Evolutionary conservation across 2,329 filamentous ascomycete genomes (phyloP).

Genomic region (Xylariaceae sp.): DNA sequence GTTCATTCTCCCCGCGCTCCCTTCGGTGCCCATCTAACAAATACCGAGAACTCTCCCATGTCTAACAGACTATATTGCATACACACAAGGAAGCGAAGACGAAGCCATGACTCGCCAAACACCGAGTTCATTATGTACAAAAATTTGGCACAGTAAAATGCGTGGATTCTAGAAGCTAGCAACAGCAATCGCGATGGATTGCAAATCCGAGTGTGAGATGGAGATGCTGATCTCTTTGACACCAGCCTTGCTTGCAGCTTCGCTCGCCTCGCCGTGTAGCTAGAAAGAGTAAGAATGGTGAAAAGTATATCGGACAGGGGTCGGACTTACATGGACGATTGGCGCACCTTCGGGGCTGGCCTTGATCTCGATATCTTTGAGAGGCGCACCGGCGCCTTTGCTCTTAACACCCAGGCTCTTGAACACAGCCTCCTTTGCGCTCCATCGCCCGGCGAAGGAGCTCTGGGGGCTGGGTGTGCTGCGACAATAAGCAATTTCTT

Average conservation of each 20-base stretch:
- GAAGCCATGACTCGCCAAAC: conserved; percentile 1
- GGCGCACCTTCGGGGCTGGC: conserved; percentile 80
- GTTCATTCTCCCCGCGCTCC: too few species aligned
- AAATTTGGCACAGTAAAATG: not conserved
- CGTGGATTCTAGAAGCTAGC: conserved; percentile 59
- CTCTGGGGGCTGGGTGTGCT: conserved; percentile 76
- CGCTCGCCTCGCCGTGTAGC: conserved; percentile 81
- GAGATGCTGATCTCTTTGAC: conserved; percentile 87
- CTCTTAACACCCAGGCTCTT: conserved; percentile 88
- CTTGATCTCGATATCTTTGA: conserved; percentile 93
- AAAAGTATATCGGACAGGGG: not conserved
- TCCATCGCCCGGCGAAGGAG: conserved; percentile 94
- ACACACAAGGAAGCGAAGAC: conserved; percentile 4
- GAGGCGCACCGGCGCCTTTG: conserved; percentile 79
- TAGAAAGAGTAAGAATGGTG: conserved; percentile 41
- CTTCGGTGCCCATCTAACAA: not conserved
- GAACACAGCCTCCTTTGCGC: conserved; percentile 97
- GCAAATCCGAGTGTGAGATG: conserved; percentile 91
- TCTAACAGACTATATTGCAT: conserved; percentile 1
- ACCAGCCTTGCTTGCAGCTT: conserved; percentile 78
- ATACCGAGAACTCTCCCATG: conserved; percentile 1
- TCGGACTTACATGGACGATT: conserved; percentile 68
- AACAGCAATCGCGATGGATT: conserved; percentile 92
- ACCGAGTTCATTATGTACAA: conserved; percentile 10
- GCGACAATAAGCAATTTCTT: conserved; percentile 83